Conservation (phyloP, 495 filamentous ascomycete genomes). For the Sabuloglossum arenarium region DNA sequence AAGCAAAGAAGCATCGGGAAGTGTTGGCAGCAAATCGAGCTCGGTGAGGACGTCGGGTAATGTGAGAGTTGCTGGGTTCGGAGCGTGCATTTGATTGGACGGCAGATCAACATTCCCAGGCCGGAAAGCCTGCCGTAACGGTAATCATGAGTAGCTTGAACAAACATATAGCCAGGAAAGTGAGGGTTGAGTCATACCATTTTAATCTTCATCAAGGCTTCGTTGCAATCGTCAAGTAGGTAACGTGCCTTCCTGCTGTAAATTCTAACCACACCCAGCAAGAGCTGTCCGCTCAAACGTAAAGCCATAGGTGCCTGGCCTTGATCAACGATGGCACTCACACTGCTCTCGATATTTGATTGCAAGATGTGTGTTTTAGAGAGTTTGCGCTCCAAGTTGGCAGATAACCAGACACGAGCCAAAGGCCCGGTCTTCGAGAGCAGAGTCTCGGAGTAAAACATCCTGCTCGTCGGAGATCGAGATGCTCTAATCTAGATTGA, state of each 20-base stretch:
- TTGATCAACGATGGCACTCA: slow-evolving; percentile 81
- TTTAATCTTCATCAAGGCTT: slow-evolving; percentile 92
- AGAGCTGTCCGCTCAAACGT: slow-evolving; percentile 77
- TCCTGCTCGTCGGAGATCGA: slow-evolving; percentile 22
- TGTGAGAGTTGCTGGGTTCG: slow-evolving; percentile 22
- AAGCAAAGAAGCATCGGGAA: slow-evolving; percentile 20
- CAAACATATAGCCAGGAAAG: background rate
- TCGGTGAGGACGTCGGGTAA: slow-evolving; percentile 80
- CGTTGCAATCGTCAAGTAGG: slow-evolving; percentile 88
- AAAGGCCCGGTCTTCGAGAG: slow-evolving; percentile 91
- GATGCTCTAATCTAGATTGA: background rate
- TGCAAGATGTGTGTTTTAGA: slow-evolving; percentile 87
- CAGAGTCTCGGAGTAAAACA: slow-evolving; percentile 97
- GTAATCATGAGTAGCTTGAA: background rate
- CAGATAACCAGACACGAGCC: slow-evolving; percentile 93
- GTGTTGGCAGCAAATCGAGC: slow-evolving; percentile 47
- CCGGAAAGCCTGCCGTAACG: slow-evolving; percentile 23
- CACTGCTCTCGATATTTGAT: slow-evolving; percentile 79
- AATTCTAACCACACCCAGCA: slow-evolving; percentile 89
- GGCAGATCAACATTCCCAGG: slow-evolving; percentile 33
- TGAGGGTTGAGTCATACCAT: slow-evolving; percentile 41
- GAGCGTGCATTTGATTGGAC: slow-evolving; percentile 21
- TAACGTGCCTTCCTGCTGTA: slow-evolving; percentile 95
- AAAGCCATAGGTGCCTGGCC: slow-evolving; percentile 90
- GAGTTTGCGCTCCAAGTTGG: slow-evolving; percentile 92